Percentiles rank a stretch among this genome's conserved stretches.
Evolutionary conservation across 2,329 filamentous ascomycete genomes (phyloP).

Genomic region (Aspergillus novofumigatus): DNA sequence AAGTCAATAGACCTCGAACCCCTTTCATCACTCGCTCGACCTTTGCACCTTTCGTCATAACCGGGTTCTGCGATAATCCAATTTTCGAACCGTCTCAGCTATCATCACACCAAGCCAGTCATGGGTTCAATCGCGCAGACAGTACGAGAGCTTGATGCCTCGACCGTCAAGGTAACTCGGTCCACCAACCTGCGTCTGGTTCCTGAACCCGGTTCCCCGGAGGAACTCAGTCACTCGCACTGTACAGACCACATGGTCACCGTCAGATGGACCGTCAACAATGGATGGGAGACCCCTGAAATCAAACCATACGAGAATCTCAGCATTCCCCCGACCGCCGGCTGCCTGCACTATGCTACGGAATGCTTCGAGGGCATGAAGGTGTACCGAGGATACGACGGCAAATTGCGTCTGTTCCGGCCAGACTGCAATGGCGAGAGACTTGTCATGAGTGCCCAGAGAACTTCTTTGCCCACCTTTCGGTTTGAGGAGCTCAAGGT

Average conservation of each 20-base stretch:
- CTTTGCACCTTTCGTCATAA: not conserved
- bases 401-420: constrained; percentile 72
- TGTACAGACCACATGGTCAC: constrained; percentile 88
- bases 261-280: constrained; percentile 59
- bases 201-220: constrained; percentile 36
- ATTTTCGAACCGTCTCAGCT: not conserved
- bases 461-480: constrained; percentile 73
- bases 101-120: constrained; percentile 1
- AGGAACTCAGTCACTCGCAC: constrained; percentile 37
- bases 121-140: constrained; percentile 31
- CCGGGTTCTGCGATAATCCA: not conserved
- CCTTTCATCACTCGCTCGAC: not conserved
- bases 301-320: constrained; percentile 75
- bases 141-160: constrained; percentile 37
- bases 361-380: constrained; percentile 90
- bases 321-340: constrained; percentile 74
- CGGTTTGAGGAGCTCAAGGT: constrained; percentile 67
- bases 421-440: constrained; percentile 67
- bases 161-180: constrained; percentile 36
- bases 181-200: constrained; percentile 33
- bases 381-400: constrained; percentile 64
- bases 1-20: not conserved
- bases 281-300: constrained; percentile 70
- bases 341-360: constrained; percentile 81
- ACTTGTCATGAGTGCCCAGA: constrained; percentile 51